Evolutionary conservation across 129 eudicot species (phyloP).

Genomic region (Lactuca sativa): DNA sequence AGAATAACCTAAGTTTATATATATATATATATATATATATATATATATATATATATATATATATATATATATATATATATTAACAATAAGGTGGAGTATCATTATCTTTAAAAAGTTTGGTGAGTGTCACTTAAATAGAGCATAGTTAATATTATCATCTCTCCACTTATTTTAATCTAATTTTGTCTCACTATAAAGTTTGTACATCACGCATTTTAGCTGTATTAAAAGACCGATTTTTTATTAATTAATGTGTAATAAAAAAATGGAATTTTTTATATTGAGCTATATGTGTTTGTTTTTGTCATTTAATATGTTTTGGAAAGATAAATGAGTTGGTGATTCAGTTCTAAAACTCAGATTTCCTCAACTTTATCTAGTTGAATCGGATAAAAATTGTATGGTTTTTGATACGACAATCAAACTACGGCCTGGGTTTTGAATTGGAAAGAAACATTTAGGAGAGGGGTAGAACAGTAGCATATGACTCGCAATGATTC

Average conservation of each 20-base stretch:
- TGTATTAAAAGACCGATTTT: background rate
- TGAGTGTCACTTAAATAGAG: constrained; percentile 14
- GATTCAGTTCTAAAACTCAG: no score
- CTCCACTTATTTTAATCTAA: constrained; percentile 16
- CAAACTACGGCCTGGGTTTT: no score
- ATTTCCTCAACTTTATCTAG: no score
- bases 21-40: no score
- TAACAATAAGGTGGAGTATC: constrained; percentile 17
- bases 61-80: background rate
- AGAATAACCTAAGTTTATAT: no score
- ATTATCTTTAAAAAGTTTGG: constrained; percentile 24
- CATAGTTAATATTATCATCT: constrained; percentile 24
- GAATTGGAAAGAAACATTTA: no score
- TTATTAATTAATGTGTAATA: background rate
- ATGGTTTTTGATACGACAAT: no score
- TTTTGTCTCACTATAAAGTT: constrained; percentile 13
- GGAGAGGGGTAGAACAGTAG: no score
- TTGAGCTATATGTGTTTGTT: background rate
- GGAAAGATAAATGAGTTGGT: no score
- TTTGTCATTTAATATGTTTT: background rate
- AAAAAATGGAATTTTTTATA: background rate
- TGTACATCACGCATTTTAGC: background rate
- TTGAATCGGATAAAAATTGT: no score
- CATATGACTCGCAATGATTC: no score
- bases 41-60: background rate